phyloP scores from a whole-genome alignment of 768 basidiomycete genomes.

The Boletus tomentosulus region DNA sequence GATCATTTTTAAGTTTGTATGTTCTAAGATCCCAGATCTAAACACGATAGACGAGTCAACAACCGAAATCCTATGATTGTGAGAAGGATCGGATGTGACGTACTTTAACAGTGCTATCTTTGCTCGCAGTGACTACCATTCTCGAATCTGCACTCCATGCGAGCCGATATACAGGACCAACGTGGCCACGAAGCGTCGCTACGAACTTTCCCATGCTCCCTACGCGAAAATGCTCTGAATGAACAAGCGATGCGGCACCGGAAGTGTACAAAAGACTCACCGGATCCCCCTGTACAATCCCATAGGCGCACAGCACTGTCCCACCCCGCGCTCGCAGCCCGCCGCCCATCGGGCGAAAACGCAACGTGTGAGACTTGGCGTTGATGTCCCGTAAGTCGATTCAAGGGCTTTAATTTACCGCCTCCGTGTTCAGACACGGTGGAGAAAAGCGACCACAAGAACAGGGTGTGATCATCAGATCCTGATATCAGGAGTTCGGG shows the following conservation, averaged over 20 bases:
- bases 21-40: conserved; percentile 95
- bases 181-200: conserved; percentile 86
- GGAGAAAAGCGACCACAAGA: conserved; percentile 87
- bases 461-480: conserved; percentile 96
- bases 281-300: conserved; percentile 61
- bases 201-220: conserved; percentile 81
- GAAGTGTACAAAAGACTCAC: conserved; percentile 23
- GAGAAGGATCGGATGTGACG: conserved; percentile 17
- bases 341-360: conserved; percentile 91
- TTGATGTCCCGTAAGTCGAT: conserved; percentile 91
- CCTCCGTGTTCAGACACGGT: conserved; percentile 30
- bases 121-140: conserved; percentile 89
- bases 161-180: conserved; percentile 90
- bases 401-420: conserved; percentile 61
- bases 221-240: not conserved
- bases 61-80: not conserved
- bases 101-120: conserved; percentile 94
- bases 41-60: not conserved
- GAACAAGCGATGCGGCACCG: not conserved
- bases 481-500: conserved; percentile 91
- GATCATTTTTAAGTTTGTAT: conserved; percentile 89
- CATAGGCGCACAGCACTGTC: conserved; percentile 89
- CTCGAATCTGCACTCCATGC: conserved; percentile 95
- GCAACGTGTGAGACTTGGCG: conserved; percentile 91
- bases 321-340: conserved; percentile 88